Conservation (phyloP, 2,329 filamentous ascomycete species). For the Colletotrichum australisinense region DNA sequence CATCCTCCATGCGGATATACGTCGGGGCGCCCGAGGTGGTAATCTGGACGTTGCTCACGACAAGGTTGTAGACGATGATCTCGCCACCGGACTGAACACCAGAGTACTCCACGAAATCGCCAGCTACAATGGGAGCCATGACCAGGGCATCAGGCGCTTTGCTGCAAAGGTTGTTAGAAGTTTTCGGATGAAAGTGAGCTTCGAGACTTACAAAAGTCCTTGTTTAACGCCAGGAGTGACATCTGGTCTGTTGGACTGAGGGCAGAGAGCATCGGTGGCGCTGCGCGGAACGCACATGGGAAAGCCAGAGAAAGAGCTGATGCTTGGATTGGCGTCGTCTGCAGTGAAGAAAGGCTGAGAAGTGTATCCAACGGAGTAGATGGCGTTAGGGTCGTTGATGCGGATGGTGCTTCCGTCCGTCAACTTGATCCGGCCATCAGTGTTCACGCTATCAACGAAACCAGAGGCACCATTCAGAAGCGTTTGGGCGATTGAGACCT, state of each 20-base stretch:
- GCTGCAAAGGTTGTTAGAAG: conserved; percentile 36
- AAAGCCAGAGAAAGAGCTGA: conserved; percentile 60
- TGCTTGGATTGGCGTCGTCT: conserved; percentile 58
- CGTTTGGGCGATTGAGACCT: conserved; percentile 50
- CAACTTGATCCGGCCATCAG: conserved; percentile 49
- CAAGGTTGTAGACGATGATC: conserved; percentile 50
- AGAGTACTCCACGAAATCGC: conserved; percentile 54
- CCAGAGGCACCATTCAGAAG: conserved; percentile 48
- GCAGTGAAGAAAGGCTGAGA: conserved; percentile 55
- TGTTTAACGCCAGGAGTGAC: conserved; percentile 28
- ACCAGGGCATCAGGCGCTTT: conserved; percentile 46
- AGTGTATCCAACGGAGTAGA: conserved; percentile 51
- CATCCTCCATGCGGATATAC: conserved; percentile 55
- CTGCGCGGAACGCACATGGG: conserved; percentile 63
- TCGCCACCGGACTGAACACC: conserved; percentile 47
- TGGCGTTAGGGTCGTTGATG: conserved; percentile 56
- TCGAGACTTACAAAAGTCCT: conserved; percentile 32
- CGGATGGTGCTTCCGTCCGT: conserved; percentile 48
- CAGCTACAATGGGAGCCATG: conserved; percentile 53
- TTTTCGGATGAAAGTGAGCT: rapidly evolving
- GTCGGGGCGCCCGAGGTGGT: conserved; percentile 46
- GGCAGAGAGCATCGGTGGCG: conserved; percentile 47
- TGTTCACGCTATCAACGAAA: conserved; percentile 47
- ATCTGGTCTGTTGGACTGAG: conserved; percentile 47
- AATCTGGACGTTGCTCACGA: conserved; percentile 52